phyloP scores from a whole-genome alignment of 129 eudicot genomes.

The Glebionis coronaria region DNA sequence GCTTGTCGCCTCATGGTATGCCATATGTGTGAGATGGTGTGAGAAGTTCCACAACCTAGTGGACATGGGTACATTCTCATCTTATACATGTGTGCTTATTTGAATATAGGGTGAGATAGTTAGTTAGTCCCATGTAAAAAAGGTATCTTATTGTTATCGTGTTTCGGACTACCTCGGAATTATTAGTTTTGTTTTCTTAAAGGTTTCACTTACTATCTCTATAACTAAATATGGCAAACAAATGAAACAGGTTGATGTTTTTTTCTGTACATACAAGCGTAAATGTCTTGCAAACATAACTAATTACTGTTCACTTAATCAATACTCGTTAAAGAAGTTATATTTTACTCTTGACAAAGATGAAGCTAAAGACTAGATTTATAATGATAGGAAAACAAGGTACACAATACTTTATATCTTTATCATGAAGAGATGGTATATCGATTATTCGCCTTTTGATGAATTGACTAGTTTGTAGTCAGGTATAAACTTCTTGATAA shows the following conservation, averaged over 20 bases:
- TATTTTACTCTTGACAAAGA: neutral
- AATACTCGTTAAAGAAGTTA: neutral
- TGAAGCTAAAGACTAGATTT: neutral
- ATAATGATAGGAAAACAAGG: neutral
- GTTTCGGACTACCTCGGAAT: neutral
- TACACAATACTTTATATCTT: neutral
- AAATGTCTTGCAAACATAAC: neutral
- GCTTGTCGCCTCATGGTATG: neutral
- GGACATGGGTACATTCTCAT: too few relatives aligned
- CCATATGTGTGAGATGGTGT: neutral
- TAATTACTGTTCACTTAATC: neutral
- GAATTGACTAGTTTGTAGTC: neutral
- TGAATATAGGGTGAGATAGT: too few relatives aligned
- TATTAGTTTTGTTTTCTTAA: neutral
- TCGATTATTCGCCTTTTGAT: neutral
- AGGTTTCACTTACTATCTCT: neutral
- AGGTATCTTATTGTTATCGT: too few relatives aligned
- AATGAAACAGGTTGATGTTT: neutral
- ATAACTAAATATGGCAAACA: neutral
- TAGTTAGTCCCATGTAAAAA: too few relatives aligned
- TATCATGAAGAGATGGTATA: neutral
- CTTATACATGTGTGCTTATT: too few relatives aligned
- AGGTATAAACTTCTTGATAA: neutral
- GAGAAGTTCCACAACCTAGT: too few relatives aligned
- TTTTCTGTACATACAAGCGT: neutral